Conservation (phyloP, 257 asterid genomes). For the Fraxinus excelsior region DNA sequence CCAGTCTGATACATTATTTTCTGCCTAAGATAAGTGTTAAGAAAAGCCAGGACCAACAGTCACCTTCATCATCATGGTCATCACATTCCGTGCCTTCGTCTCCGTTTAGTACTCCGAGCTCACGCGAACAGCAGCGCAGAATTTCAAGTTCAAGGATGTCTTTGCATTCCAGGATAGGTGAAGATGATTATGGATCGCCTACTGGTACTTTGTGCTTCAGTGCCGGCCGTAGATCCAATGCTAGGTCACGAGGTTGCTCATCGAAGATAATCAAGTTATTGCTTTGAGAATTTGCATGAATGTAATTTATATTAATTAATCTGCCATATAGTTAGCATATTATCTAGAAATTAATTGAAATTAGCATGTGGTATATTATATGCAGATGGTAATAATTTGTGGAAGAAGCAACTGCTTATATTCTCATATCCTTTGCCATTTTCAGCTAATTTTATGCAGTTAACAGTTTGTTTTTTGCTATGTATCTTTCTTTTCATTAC, state of each 20-base stretch:
- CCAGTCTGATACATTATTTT: not conserved
- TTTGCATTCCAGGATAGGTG: not conserved
- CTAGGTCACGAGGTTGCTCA: not conserved
- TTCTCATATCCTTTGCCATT: not conserved
- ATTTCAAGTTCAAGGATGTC: not conserved
- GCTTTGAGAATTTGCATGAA: constrained; percentile 5
- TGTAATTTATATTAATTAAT: not conserved
- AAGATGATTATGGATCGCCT: not conserved
- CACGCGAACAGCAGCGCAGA: not conserved
- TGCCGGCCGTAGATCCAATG: not conserved
- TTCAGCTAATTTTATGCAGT: not conserved
- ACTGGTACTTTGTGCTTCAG: not conserved
- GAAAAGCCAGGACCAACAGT: not conserved
- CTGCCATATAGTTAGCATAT: not conserved
- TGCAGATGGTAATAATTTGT: not conserved
- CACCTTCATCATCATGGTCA: not conserved
- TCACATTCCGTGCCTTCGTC: not conserved
- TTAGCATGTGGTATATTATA: no score
- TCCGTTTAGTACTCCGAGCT: not conserved
- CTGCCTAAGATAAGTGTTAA: not conserved
- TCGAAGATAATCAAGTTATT: not conserved
- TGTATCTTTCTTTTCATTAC: not conserved
- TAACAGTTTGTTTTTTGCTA: no score
- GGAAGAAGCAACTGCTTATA: not conserved
- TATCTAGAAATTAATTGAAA: no score